A percentile compares a stretch with the other conserved stretches of the same genome.
phyloP scores from a whole-genome alignment of 2,329 filamentous ascomycete species.

The Calonectria honghensis region DNA sequence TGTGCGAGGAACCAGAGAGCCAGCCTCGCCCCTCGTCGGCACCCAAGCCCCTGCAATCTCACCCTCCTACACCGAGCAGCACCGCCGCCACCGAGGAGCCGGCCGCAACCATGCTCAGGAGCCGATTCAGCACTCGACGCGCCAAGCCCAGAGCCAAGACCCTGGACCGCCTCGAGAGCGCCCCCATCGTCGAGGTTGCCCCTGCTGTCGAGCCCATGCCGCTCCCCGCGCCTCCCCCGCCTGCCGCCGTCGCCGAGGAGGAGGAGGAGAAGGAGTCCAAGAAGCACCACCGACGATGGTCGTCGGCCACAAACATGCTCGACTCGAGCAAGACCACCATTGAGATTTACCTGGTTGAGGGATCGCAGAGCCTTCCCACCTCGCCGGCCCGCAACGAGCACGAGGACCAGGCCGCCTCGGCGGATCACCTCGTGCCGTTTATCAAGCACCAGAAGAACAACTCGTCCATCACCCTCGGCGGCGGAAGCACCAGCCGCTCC shows the following conservation, averaged over 20 bases:
- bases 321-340: not conserved
- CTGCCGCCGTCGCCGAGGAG: not conserved
- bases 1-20: not conserved
- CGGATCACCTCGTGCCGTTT: not conserved
- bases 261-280: not conserved
- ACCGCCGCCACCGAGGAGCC: not conserved
- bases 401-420: not conserved
- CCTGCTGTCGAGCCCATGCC: not conserved
- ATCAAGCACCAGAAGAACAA: not conserved
- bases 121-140: not conserved
- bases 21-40: not conserved
- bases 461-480: not conserved
- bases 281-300: not conserved
- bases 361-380: not conserved
- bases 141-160: not conserved
- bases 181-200: not conserved
- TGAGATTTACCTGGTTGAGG: not conserved
- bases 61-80: not conserved
- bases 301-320: not conserved
- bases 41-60: not conserved
- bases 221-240: not conserved
- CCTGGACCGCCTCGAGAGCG: not conserved
- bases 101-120: not conserved
- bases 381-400: not conserved
- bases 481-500: not conserved